Base-by-base conservation (phyloP, 1,284 basidiomycete genomes). In the Malassezia brasiliensis region DNA sequence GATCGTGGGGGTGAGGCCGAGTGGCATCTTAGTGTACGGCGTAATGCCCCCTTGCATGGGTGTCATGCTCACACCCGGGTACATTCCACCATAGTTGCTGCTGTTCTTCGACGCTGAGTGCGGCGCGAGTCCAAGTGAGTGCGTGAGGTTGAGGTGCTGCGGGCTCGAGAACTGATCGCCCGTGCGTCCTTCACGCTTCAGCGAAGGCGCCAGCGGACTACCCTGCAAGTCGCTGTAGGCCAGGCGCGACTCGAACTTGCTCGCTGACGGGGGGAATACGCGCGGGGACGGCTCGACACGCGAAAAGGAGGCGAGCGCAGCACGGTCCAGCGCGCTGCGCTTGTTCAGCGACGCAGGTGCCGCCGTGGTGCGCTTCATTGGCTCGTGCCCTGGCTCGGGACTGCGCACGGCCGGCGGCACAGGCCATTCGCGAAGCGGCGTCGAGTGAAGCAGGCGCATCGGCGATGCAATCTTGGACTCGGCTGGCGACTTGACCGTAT, bases 101-200 rank as follows among this genome's bases (percentile, higher is more conserved):
- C 48, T 40, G 14, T 37, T 32, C 22, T 49, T 52, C 11, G 58
- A 57, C 38, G 63, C 63, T 25, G 68, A 68, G 46, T 72, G 69
- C 7, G 69, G 69, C 34, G 69, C 69, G 7, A 72, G 46, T 0
- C 69, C 69, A 3, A 72, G 50, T 15, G 51, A 56, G 40, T 72
- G 66, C n/a, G 69, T 68, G 10, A 72, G 56, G 28, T 68, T 68
- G 28, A 66, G 62, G 39, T 72, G 69, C 46, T 69, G 67, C 2
- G 69, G 69, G 5, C 66, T 68, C 30, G 61, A 63, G 57, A 72
- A 72, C 37, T 68, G 66, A 36, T 67, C 66, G 44, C 36, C 42
- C 28, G 38, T 20, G 36, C 32, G 45, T 12, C 40, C 22, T 12
- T 17, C 37, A 17, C 30, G 14, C 20, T 31, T 47, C 8, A 39